Base-by-base conservation (phyloP, 495 filamentous ascomycete species). In the Tetracladium marchalianum region DNA sequence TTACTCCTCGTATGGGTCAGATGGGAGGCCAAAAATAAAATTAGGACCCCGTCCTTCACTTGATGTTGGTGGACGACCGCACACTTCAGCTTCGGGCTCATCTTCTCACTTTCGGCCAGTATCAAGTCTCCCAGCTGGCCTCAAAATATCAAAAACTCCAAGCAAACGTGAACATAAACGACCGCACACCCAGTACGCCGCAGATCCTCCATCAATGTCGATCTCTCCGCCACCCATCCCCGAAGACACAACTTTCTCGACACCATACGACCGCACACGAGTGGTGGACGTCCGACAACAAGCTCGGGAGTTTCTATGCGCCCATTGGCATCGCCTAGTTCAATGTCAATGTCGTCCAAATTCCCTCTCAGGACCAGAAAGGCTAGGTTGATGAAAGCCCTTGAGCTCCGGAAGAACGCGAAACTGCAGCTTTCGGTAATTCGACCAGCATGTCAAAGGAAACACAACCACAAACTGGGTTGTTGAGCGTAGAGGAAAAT, bases 351-450 rank as follows among this genome's bases (percentile, higher is more conserved):
- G 22, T 43, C 71, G 31, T 47, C 57, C 36, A 78, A 72, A 49
- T 73, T 78, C 11, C 72, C 74, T 24, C 72, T 77, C 12, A 79
- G 93, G 57, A 90, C 87, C 0, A 93, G 97, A 60, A 95, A 95
- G 61, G 78, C 84, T 53, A 76, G 89, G 51, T 68, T 98, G 48
- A 85, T 94, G 87, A 95, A 90, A 67, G 90, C 92, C 5, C 71
- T 96, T 61, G 84, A 97, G 53, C 67, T 96, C 37, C 75, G 92
- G 33, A 89, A 87, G 63, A 87, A 84, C 80, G 85, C 53, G 69
- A 79, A 71, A 75, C 58, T 62, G n/a, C 59, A 64, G 22, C 22
- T 27, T 7, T 27, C 3, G 7, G 7, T 7, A 7, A 27, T 27
- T 27, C 22, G 1, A 22, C 59, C n/a, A 64, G 11, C 41, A 37